Evolutionary conservation across 768 basidiomycete genomes (phyloP).

Genomic region (Favolaschia claudopus): DNA sequence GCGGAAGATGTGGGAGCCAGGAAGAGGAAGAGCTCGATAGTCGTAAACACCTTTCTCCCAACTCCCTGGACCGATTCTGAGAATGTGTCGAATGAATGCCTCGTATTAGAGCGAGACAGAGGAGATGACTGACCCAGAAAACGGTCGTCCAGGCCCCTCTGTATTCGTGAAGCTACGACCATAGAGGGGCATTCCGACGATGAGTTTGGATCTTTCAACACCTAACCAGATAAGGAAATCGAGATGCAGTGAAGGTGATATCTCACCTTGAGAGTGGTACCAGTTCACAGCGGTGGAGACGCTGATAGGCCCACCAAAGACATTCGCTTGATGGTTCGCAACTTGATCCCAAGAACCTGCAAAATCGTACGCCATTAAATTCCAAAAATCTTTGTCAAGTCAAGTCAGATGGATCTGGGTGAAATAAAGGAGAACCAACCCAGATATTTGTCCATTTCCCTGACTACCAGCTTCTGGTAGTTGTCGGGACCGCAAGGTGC

Average conservation of each 20-base stretch:
- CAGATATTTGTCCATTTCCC: conserved; percentile 87
- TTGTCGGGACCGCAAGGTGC: conserved; percentile 92
- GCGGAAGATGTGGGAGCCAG: conserved; percentile 68
- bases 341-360: conserved; percentile 80
- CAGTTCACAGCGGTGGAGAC: conserved; percentile 70
- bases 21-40: conserved; percentile 87
- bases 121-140: conserved; percentile 56
- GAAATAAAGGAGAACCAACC: no score
- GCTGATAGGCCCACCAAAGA: conserved; percentile 73
- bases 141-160: conserved; percentile 79
- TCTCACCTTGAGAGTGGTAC: conserved; percentile 63
- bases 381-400: conserved; percentile 99
- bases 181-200: conserved; percentile 93
- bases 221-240: conserved; percentile 34
- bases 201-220: conserved; percentile 79
- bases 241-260: no score
- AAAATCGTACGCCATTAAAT: conserved; percentile 94
- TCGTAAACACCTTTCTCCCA: conserved; percentile 96
- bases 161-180: conserved; percentile 92
- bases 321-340: conserved; percentile 86
- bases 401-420: no score
- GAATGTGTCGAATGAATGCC: background rate
- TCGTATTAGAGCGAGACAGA: background rate
- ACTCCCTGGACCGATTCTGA: conserved; percentile 73
- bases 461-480: conserved; percentile 78